Evolutionary conservation across 2,329 filamentous ascomycete genomes (phyloP).

Genomic region (Aspergillus terreus): DNA sequence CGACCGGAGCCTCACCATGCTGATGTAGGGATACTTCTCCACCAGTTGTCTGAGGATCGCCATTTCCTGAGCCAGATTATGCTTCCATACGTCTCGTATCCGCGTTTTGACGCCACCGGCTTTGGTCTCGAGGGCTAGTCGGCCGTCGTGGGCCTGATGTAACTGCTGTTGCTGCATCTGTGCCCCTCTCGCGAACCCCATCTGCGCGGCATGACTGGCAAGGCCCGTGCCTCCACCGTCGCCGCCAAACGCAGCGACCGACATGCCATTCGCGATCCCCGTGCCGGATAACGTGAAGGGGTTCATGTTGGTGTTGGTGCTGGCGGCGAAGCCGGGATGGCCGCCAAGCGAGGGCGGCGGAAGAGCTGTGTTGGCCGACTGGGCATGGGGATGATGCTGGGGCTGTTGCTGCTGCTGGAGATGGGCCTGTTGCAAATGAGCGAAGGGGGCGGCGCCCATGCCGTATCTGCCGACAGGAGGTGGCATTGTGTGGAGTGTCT

Average conservation of each 20-base stretch:
- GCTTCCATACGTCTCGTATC: conserved; percentile 95
- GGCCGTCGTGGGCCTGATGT: conserved; percentile 49
- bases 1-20: conserved; percentile 68
- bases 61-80: conserved; percentile 91
- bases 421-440: conserved; percentile 52
- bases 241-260: conserved; percentile 54
- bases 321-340: conserved; percentile 65
- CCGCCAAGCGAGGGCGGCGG: conserved; percentile 58
- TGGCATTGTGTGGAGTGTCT: conserved; percentile 46
- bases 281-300: conserved; percentile 57
- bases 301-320: conserved; percentile 63
- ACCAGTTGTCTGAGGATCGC: conserved; percentile 74
- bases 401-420: conserved; percentile 39
- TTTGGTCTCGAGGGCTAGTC: conserved; percentile 54
- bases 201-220: conserved; percentile 80
- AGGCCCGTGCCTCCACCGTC: conserved; percentile 65
- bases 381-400: conserved; percentile 44
- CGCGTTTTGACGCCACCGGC: conserved; percentile 63
- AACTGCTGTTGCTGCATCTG: conserved; percentile 58
- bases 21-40: conserved; percentile 90
- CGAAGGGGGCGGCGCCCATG: conserved; percentile 57
- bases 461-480: conserved; percentile 57
- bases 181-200: conserved; percentile 78
- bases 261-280: conserved; percentile 52
- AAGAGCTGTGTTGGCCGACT: conserved; percentile 46